A percentile compares a stretch with the other conserved stretches of the same genome.
phyloP scores from a whole-genome alignment of 306 rosid genomes.

The Astragalus membranaceus region DNA sequence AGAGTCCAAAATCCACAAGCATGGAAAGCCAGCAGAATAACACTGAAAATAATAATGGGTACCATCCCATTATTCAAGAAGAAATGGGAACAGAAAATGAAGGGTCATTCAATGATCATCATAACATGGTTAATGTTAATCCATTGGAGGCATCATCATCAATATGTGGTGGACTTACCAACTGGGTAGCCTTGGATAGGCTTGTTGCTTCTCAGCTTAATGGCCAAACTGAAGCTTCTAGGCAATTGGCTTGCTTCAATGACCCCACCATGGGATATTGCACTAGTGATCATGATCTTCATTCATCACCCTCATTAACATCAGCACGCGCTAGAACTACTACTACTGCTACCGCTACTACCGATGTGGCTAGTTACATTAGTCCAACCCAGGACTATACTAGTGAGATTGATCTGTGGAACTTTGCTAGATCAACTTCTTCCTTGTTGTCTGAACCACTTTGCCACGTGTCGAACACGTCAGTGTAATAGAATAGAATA shows the following conservation, averaged over 20 bases:
- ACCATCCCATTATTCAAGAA: constrained; percentile 37
- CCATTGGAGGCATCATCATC: constrained; percentile 21
- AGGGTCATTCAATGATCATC: constrained; percentile 28
- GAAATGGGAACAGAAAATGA: constrained; percentile 21
- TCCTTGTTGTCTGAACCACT: constrained; percentile 46
- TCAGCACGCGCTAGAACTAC: constrained; percentile 13
- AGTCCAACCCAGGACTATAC: constrained; percentile 34
- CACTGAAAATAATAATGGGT: background rate
- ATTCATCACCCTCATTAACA: constrained; percentile 40
- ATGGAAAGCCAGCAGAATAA: constrained; percentile 29
- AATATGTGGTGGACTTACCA: constrained; percentile 33
- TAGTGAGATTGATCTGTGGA: constrained; percentile 75
- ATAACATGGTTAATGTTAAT: constrained; percentile 21
- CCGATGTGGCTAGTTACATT: background rate
- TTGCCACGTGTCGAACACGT: constrained; percentile 51
- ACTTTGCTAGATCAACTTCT: constrained; percentile 44
- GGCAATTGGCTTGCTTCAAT: constrained; percentile 42
- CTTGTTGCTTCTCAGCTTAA: constrained; percentile 80
- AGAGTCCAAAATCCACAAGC: constrained; percentile 63
- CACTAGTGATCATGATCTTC: constrained; percentile 35
- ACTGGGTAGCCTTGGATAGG: constrained; percentile 79
- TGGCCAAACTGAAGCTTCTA: constrained; percentile 47
- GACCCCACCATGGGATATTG: constrained; percentile 37
- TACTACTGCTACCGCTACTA: background rate
- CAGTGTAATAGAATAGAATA: constrained; percentile 25